phyloP scores from a whole-genome alignment of 352 stramenopile species.

The Pythium sukuiense region DNA sequence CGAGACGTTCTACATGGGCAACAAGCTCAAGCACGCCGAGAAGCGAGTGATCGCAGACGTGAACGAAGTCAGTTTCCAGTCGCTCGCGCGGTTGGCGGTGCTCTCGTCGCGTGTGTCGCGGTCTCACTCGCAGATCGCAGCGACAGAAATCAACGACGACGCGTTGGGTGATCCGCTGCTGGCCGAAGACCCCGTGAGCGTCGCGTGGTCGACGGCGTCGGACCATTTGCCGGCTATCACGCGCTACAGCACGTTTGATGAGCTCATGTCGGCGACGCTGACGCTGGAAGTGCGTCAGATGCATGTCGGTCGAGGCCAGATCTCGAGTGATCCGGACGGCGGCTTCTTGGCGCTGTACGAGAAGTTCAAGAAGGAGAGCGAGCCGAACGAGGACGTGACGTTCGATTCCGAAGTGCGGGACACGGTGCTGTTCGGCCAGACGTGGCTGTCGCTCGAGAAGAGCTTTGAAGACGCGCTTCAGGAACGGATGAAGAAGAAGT shows the following conservation, averaged over 20 bases:
- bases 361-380: constrained; percentile 80
- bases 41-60: constrained; percentile 78
- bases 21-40: constrained; percentile 78
- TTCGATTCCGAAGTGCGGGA: constrained; percentile 87
- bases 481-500: constrained; percentile 81
- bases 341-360: constrained; percentile 81
- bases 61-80: constrained; percentile 87
- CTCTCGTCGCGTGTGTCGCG: constrained; percentile 79
- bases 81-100: constrained; percentile 75
- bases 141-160: constrained; percentile 48
- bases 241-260: constrained; percentile 88
- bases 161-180: constrained; percentile 47
- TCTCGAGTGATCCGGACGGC: constrained; percentile 80
- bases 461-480: constrained; percentile 88
- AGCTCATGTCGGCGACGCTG: constrained; percentile 88
- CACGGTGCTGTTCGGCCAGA: constrained; percentile 85
- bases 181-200: constrained; percentile 74
- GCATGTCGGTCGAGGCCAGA: constrained; percentile 77
- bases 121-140: constrained; percentile 57
- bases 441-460: constrained; percentile 87
- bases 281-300: constrained; percentile 87
- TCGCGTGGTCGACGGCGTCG: constrained; percentile 63
- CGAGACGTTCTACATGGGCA: constrained; percentile 87
- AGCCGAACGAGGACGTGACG: constrained; percentile 41
- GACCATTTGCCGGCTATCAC: constrained; percentile 83